Percentiles rank a stretch among this genome's conserved stretches.
These are phyloP conservation scores for Botrytis pseudocinerea DNA, from an alignment of 2,329 filamentous ascomycete genomes.

Conservation along the genomic window DNA sequence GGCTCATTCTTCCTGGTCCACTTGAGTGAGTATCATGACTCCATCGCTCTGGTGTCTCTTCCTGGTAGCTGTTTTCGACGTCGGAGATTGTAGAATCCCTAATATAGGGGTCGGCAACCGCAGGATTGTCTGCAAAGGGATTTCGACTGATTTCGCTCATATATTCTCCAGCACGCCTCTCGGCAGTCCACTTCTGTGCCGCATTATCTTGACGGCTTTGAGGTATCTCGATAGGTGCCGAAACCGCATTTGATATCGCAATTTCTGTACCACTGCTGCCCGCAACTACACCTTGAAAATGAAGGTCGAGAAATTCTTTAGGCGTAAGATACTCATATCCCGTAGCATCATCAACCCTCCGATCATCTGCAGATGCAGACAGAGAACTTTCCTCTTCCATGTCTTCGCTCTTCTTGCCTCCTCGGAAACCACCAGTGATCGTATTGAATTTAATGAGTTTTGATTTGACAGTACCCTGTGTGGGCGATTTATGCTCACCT, in stretches of 20 bases:
- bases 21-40: neutral
- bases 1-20: neutral
- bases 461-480: neutral
- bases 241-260: neutral
- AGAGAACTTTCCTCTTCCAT: neutral
- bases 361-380: neutral
- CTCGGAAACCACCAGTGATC: neutral
- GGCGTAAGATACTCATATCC: neutral
- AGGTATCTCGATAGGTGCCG: conserved; percentile 12
- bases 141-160: neutral
- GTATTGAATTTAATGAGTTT: neutral
- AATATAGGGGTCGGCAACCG: neutral
- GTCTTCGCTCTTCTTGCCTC: neutral
- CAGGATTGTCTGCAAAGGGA: neutral
- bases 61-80: neutral
- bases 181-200: neutral
- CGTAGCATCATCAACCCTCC: conserved; percentile 4
- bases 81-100: neutral
- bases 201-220: neutral
- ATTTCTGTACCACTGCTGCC: neutral
- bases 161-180: neutral
- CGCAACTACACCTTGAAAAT: neutral
- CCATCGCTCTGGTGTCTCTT: neutral
- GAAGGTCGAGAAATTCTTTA: neutral
- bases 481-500: neutral